A percentile compares a stretch with the other conserved stretches of the same genome.
phyloP scores from a whole-genome alignment of 352 stramenopile genomes.

The Peronospora farinosa region DNA sequence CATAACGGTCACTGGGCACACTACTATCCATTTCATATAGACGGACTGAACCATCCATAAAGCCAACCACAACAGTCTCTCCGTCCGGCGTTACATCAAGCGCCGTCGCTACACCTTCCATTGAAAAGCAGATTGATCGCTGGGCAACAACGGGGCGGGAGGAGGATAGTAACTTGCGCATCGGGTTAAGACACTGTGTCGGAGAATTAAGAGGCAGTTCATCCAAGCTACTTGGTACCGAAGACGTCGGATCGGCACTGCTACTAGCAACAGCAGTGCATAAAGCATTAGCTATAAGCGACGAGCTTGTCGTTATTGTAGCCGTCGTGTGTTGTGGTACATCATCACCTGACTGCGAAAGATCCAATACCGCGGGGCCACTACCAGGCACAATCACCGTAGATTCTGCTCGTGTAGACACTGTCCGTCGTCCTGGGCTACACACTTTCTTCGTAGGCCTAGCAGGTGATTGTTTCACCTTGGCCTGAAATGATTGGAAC shows the following conservation, averaged over 20 bases:
- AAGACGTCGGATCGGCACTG: constrained; percentile 3
- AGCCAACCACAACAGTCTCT: constrained; percentile 77
- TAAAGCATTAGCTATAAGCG: neutral
- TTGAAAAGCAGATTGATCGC: constrained; percentile 80
- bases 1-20: constrained; percentile 71
- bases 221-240: neutral
- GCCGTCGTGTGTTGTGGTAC: neutral
- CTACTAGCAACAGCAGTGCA: neutral
- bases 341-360: constrained; percentile 15
- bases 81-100: constrained; percentile 72
- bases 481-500: constrained; percentile 78
- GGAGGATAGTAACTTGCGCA: constrained; percentile 45
- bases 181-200: constrained; percentile 34
- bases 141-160: constrained; percentile 36
- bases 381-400: constrained; percentile 13
- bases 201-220: constrained; percentile 4
- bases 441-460: constrained; percentile 8
- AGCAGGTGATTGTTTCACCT: constrained; percentile 35
- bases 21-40: constrained; percentile 84
- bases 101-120: constrained; percentile 61
- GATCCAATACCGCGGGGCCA: constrained; percentile 31
- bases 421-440: constrained; percentile 6
- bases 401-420: constrained; percentile 1
- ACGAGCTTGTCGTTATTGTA: neutral
- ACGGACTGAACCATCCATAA: constrained; percentile 68